These are phyloP conservation scores for Candida caryicola DNA, from an alignment of 805 yeast genomes.

Conservation along the genomic window DNA sequence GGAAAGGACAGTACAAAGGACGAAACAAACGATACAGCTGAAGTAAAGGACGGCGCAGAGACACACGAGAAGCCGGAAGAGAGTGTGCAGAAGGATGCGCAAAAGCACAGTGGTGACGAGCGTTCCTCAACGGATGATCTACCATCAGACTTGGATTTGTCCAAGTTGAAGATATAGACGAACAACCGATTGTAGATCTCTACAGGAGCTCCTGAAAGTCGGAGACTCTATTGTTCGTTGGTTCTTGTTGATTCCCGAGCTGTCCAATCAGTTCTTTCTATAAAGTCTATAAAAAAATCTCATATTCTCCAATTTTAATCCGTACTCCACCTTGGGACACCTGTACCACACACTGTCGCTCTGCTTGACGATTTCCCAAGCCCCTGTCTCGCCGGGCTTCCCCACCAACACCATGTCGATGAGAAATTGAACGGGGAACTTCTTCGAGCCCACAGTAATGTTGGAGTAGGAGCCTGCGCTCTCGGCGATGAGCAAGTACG, in stretches of 20 bases:
- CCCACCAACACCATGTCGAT: constrained; percentile 71
- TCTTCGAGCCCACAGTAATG: constrained; percentile 69
- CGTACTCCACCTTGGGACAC: constrained; percentile 48
- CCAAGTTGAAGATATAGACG: constrained; percentile 8
- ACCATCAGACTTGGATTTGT: constrained; percentile 4
- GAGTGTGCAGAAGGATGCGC: not conserved
- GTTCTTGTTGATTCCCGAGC: too few species aligned
- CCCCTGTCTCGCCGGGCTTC: constrained; percentile 41
- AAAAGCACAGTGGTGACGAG: not conserved
- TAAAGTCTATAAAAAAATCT: constrained; percentile 79
- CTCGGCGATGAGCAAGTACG: constrained; percentile 67
- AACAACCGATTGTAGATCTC: not conserved
- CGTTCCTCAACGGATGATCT: too few species aligned
- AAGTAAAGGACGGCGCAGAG: constrained; percentile 2
- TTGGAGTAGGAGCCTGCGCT: constrained; percentile 90
- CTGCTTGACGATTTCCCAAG: constrained; percentile 64
- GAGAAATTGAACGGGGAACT: constrained; percentile 78
- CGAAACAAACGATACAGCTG: not conserved
- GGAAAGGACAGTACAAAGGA: not conserved
- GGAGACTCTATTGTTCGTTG: too few species aligned
- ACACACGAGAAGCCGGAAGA: constrained; percentile 1
- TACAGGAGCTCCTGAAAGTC: too few species aligned
- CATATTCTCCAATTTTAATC: constrained; percentile 79
- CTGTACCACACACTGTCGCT: constrained; percentile 85
- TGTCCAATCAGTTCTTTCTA: constrained; percentile 42